Evolutionary conservation across 2,329 filamentous ascomycete genomes (phyloP), one percentile per base, ranked within the genome.

Genomic region (Pochonia chlamydosporia): DNA sequence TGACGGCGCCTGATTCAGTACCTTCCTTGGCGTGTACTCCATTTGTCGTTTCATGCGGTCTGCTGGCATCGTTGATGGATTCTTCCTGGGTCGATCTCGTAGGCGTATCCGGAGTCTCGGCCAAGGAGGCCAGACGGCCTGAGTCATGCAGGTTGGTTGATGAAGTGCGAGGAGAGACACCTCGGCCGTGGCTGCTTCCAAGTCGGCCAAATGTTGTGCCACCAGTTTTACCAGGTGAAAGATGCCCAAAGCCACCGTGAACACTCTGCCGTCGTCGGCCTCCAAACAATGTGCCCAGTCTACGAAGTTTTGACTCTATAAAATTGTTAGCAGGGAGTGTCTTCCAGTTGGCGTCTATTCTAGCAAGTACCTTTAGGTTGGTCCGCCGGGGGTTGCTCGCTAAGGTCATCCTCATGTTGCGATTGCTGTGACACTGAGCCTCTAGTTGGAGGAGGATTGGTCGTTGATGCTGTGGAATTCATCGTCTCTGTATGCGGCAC

Each of bases 261-360:
- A 87, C 72, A 62, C 83, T 87, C 62, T 86, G 82, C 33, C 84
- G 74, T 49, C 82, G 71, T 20, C 82, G 74, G 24, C 79, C 77
- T 16, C 65, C 64, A 39, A 88, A 75, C 70, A 88, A 84, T 11
- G 84, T 88, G 14, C 85, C 84, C 45, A 89, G 74, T 47, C 83
- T 76, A 40, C 82, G 74, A 36, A 82, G 59, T 55, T 76, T 81
- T 47, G 78, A 78, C 57, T 81, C 78, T 58, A 30, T 44, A 20
- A 41, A 20, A 40, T 24, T n/a, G 58, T 64, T 49, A 66, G 61
- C 43, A 16, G 14, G 25, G 4, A 8, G 26, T 4, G 3, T 3
- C 13, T 10, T 5, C 11, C 21, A n/a, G 25, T 5, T 5, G 11
- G 16, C 14, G 33, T 33, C 7, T 14, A 5, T 31, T 4, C n/a